Evolutionary conservation across 768 basidiomycete genomes (phyloP), one percentile per base, ranked within the genome.

Genomic region (Omphalotus guepiniiformis): DNA sequence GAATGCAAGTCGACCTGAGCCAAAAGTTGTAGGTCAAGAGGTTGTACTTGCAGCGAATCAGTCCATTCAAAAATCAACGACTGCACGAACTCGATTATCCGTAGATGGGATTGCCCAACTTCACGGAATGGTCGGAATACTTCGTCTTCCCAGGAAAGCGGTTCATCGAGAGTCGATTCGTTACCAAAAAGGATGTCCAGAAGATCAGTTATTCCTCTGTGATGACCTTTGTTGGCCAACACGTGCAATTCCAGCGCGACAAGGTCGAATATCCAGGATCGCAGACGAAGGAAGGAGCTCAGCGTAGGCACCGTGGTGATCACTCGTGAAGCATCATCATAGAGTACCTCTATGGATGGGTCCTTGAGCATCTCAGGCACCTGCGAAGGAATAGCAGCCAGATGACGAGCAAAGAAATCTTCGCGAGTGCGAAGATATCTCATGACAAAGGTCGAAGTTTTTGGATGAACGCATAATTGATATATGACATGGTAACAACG

Each of bases 31-130:
- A 90, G 61, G 18, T 83, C 72, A 40, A 80, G 60, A 4, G 80
- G 72, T 13, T 77, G 64, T 1, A 83, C 79, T 11, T 71, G 62
- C 35, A 90, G 66, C 48, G 77, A 79, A 59, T 97, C 94, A 4
- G 76, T 77, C 93, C 93, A 97, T 45, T 88, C 84, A 53, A 97
- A 86, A 60, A 84, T 82, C 55, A 97, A 68, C 0, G 90, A 89
- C 58, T 90, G 85, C 38, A 97, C 71, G 44, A 92, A 80, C 63
- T 95, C 93, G 56, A 95, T 85, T 62, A 96, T 83, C 21, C 88
- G 78, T 55, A 91, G 74, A 45, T 91, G 81, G 0, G 88, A 86
- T 59, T 93, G 93, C 3, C 86, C 86, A 46, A 88, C 73, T 53
- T 86, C 86, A 45, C 69, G 76, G 71, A 88, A 88, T 2, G 78